A percentile compares a stretch with the other conserved stretches of the same genome.
These are phyloP conservation scores for Linnemannia schmuckeri DNA, from an alignment of 192 early-diverging fungal species.

Conservation along the genomic window DNA sequence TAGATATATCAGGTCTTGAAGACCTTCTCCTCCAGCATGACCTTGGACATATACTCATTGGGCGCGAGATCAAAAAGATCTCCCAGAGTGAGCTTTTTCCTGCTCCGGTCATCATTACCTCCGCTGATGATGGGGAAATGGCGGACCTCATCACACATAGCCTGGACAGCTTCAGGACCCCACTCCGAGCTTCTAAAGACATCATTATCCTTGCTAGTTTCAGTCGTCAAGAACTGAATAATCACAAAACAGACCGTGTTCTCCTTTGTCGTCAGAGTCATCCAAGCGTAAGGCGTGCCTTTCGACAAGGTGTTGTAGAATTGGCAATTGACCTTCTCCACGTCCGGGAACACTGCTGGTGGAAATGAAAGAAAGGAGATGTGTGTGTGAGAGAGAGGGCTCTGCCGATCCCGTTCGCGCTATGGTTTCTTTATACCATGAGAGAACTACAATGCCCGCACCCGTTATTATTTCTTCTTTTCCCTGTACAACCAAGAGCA, in stretches of 20 bases:
- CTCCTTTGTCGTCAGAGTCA: neutral
- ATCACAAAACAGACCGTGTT: constrained; percentile 21
- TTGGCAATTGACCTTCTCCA: neutral
- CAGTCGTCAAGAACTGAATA: constrained; percentile 1
- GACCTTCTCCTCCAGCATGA: constrained; percentile 16
- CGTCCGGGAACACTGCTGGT: neutral
- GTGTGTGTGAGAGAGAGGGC: no score
- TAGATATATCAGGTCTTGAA: constrained; percentile 17
- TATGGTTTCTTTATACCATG: no score
- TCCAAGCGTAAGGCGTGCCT: constrained; percentile 18
- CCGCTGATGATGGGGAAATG: constrained; percentile 9
- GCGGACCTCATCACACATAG: neutral
- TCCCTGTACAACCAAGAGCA: no score
- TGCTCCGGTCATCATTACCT: neutral
- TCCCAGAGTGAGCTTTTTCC: neutral
- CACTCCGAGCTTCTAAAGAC: constrained; percentile 14
- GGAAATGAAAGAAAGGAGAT: no score
- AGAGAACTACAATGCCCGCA: no score
- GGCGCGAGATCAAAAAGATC: neutral
- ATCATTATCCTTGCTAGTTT: neutral
- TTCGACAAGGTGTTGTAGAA: neutral
- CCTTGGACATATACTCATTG: constrained; percentile 5
- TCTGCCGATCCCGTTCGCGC: no score
- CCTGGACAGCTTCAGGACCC: neutral
- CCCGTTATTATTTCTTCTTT: no score